phyloP scores from a whole-genome alignment of 2,329 filamentous ascomycete species.

The Xylaria sp. region DNA sequence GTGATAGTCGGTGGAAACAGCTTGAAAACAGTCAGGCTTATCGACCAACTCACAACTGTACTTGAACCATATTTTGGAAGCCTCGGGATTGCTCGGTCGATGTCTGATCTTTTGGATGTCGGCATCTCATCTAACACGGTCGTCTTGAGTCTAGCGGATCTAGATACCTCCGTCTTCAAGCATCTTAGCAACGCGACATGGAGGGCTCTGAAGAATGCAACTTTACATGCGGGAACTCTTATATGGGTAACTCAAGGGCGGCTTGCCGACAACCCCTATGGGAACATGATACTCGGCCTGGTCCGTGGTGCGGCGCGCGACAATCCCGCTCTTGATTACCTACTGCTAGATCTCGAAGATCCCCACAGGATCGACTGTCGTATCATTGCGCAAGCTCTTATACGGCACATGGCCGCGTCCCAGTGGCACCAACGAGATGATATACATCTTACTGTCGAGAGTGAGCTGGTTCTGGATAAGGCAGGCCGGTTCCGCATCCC shows the following conservation, averaged over 20 bases:
- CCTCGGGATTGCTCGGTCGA: background rate
- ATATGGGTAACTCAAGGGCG: conserved; percentile 11
- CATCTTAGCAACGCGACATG: background rate
- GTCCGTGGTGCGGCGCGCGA: background rate
- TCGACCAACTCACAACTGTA: background rate
- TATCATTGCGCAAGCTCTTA: background rate
- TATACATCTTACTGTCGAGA: background rate
- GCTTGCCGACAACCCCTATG: no score
- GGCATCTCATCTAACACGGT: background rate
- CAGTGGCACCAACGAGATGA: background rate
- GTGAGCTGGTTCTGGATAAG: background rate
- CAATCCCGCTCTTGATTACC: background rate
- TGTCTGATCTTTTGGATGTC: background rate
- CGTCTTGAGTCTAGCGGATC: conserved; percentile 3
- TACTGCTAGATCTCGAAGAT: conserved; percentile 7
- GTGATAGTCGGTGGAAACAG: background rate
- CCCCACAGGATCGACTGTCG: background rate
- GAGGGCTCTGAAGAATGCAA: background rate
- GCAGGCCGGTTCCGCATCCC: background rate
- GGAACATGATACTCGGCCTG: no score
- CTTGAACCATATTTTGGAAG: background rate
- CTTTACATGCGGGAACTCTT: background rate
- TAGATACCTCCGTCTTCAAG: conserved; percentile 3
- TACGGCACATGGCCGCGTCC: background rate
- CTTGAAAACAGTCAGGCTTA: background rate